phyloP scores from a whole-genome alignment of 148 eudicot species.

The Drosera capensis region DNA sequence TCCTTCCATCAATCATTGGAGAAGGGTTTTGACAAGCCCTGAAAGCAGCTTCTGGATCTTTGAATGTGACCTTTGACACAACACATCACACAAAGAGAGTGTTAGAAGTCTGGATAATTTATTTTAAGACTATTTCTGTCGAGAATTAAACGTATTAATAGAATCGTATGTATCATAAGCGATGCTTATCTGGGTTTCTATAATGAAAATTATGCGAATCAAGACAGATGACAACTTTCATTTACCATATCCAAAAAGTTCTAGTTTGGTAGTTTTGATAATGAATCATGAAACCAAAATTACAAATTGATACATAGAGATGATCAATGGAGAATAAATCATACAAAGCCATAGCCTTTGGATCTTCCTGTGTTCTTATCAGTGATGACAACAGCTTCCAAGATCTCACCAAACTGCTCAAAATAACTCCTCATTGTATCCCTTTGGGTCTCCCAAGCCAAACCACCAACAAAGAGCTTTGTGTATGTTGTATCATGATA shows the following conservation, averaged over 20 bases:
- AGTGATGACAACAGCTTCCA: conserved; percentile 36
- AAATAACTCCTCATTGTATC: conserved; percentile 31
- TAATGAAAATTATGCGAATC: too few species aligned
- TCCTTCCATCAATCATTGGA: conserved; percentile 48
- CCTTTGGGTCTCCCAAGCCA: conserved; percentile 48
- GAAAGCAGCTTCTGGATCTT: conserved; percentile 39
- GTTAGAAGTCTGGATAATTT: background rate
- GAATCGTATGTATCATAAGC: too few species aligned
- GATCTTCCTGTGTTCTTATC: conserved; percentile 32
- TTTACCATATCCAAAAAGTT: too few species aligned
- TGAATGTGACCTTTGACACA: conserved; percentile 35
- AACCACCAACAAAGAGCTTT: conserved; percentile 32
- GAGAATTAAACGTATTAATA: too few species aligned
- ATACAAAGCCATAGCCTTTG: conserved; percentile 39
- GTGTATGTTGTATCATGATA: conserved; percentile 24
- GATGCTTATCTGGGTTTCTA: too few species aligned
- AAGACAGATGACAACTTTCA: too few species aligned
- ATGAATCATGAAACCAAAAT: background rate
- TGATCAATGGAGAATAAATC: background rate
- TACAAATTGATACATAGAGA: background rate
- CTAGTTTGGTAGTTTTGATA: too few species aligned
- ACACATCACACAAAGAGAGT: too few species aligned
- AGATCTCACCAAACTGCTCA: conserved; percentile 39
- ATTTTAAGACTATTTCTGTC: background rate
- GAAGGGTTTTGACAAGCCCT: conserved; percentile 47